Conservation (phyloP, 139 green algal genomes). For the Tetratostichococcus sp. region DNA sequence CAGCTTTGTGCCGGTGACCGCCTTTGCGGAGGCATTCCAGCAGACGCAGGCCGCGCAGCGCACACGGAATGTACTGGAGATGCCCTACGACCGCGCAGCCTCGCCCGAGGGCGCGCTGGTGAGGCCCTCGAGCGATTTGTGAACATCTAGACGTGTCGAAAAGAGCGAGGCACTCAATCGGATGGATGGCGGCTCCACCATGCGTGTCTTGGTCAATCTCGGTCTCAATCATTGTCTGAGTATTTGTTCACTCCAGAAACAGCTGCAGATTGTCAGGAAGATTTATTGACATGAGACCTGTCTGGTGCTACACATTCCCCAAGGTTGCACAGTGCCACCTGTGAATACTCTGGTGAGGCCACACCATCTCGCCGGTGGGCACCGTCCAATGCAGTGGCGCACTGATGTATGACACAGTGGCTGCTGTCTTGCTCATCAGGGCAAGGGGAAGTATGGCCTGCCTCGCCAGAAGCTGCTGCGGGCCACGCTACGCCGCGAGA, state of each 20-base stretch:
- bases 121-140: background rate
- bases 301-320: too few species aligned
- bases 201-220: too few species aligned
- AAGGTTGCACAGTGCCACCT: too few species aligned
- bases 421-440: too few species aligned
- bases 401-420: background rate
- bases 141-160: too few species aligned
- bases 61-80: background rate
- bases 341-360: background rate
- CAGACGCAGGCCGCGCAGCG: background rate
- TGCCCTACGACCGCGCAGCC: background rate
- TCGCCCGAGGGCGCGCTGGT: background rate
- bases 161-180: too few species aligned
- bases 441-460: background rate
- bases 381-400: background rate
- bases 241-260: too few species aligned
- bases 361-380: too few species aligned
- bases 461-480: background rate
- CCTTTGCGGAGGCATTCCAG: slow-evolving; percentile 7
- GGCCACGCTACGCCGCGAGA: slow-evolving; percentile 10
- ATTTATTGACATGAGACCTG: too few species aligned
- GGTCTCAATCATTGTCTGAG: too few species aligned
- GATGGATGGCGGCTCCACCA: too few species aligned
- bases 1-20: background rate
- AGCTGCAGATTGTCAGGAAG: too few species aligned